phyloP scores from a whole-genome alignment of 176 grass and related monocot genomes.

The Triticum timopheevii region DNA sequence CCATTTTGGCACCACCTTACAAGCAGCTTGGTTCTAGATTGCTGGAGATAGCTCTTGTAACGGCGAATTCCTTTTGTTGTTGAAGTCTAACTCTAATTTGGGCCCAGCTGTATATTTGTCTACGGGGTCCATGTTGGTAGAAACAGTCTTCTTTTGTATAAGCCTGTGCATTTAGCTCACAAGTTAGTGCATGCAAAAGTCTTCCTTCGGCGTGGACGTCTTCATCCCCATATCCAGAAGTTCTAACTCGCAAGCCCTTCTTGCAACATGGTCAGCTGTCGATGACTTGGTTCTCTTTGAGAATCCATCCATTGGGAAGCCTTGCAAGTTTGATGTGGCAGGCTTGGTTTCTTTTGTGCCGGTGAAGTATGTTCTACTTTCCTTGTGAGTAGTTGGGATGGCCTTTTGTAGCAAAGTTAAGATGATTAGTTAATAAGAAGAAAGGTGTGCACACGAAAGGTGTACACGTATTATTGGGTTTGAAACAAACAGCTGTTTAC shows the following conservation, averaged over 20 bases:
- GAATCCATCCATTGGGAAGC: background rate
- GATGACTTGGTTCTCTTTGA: background rate
- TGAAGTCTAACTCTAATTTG: constrained; percentile 30
- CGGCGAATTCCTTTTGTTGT: constrained; percentile 33
- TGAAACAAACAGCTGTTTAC: background rate
- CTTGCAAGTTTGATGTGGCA: background rate
- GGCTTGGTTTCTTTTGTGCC: background rate
- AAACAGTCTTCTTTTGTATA: constrained; percentile 28
- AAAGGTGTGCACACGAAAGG: background rate
- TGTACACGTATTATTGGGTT: background rate
- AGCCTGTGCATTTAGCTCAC: constrained; percentile 45
- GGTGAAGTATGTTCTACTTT: background rate
- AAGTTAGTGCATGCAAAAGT: constrained; percentile 43
- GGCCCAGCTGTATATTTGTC: constrained; percentile 48
- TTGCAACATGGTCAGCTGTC: too few relatives aligned
- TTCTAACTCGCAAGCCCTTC: background rate
- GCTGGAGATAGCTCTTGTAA: constrained; percentile 29
- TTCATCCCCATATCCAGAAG: background rate
- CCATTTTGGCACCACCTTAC: constrained; percentile 40
- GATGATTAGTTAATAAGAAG: background rate
- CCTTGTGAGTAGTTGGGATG: background rate
- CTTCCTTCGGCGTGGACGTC: constrained; percentile 4
- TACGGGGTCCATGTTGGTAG: constrained; percentile 40
- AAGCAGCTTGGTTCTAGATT: constrained; percentile 35
- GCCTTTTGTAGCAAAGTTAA: background rate